These are phyloP conservation scores for Lentinula lateritia DNA, from an alignment of 768 basidiomycete species.

Conservation along the genomic window DNA sequence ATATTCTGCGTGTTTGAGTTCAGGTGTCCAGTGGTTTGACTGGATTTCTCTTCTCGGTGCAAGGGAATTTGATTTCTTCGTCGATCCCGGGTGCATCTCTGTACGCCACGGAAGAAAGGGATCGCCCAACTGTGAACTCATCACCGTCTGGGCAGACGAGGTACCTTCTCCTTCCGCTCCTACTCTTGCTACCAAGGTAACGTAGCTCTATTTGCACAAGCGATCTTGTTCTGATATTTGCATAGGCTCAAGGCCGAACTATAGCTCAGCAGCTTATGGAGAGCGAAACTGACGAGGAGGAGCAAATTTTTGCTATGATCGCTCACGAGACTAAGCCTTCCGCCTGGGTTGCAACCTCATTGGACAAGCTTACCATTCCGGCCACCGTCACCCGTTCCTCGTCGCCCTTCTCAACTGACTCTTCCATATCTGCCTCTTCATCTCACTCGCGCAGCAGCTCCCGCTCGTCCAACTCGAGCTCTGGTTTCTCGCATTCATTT, in stretches of 20 bases:
- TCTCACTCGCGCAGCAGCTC: slow-evolving; percentile 67
- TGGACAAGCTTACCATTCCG: slow-evolving; percentile 51
- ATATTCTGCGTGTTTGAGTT: slow-evolving; percentile 63
- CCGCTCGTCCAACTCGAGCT: slow-evolving; percentile 68
- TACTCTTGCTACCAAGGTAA: slow-evolving; percentile 9
- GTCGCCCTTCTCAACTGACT: slow-evolving; percentile 55
- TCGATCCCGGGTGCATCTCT: slow-evolving; percentile 76
- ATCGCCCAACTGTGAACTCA: slow-evolving; percentile 30
- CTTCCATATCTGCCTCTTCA: slow-evolving; percentile 50
- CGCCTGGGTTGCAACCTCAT: slow-evolving; percentile 63
- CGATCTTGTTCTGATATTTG: slow-evolving; percentile 10
- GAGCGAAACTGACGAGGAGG: slow-evolving; percentile 66
- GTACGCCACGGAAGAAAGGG: slow-evolving; percentile 47
- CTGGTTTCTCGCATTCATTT: slow-evolving; percentile 51
- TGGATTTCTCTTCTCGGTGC: slow-evolving; percentile 71
- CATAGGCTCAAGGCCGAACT: slow-evolving; percentile 39
- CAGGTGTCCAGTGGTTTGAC: slow-evolving; percentile 74
- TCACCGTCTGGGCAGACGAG: slow-evolving; percentile 68
- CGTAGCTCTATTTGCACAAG: slow-evolving; percentile 5
- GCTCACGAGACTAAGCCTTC: slow-evolving; percentile 65
- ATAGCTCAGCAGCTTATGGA: slow-evolving; percentile 71
- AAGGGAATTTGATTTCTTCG: slow-evolving; percentile 71
- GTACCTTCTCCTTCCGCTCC: slow-evolving; percentile 22
- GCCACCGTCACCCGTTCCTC: slow-evolving; percentile 31
- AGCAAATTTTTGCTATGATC: slow-evolving; percentile 69